These are phyloP conservation scores for Logfia minima DNA, from an alignment of 129 eudicot genomes.

Conservation along the genomic window DNA sequence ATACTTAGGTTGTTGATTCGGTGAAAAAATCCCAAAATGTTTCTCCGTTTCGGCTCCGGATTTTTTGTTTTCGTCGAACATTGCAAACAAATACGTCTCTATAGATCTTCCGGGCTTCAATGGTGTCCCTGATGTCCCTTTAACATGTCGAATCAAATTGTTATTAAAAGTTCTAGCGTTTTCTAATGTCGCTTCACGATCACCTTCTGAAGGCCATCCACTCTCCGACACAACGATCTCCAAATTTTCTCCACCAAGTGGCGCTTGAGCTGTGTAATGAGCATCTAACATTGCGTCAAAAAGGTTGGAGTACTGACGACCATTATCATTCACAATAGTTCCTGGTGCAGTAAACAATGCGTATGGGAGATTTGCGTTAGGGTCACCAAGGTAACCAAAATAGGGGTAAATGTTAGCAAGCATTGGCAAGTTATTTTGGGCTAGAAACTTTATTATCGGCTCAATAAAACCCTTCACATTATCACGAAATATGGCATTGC, in stretches of 20 bases:
- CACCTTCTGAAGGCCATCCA: conserved; percentile 33
- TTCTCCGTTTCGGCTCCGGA: conserved; percentile 5
- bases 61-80: conserved; percentile 39
- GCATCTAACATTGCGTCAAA: conserved; percentile 38
- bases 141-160: conserved; percentile 24
- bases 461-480: conserved; percentile 21
- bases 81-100: conserved; percentile 37
- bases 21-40: conserved; percentile 33
- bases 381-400: conserved; percentile 28
- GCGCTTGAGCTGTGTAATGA: conserved; percentile 36
- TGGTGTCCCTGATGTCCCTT: conserved; percentile 27
- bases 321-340: conserved; percentile 15
- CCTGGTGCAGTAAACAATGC: conserved; percentile 35
- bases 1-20: conserved; percentile 28
- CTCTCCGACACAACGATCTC: conserved; percentile 38
- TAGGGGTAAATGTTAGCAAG: conserved; percentile 35
- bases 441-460: conserved; percentile 17
- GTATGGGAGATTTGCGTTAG: conserved; percentile 23
- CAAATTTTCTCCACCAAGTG: conserved; percentile 24
- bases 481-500: conserved; percentile 8
- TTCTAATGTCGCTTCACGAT: not conserved
- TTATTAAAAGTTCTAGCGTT: conserved; percentile 29
- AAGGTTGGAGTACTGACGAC: conserved; percentile 20
- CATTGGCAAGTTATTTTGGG: conserved; percentile 26
- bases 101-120: conserved; percentile 25